phyloP scores from a whole-genome alignment of 345 rosid genomes.

The Aquilaria yunnanensis region DNA sequence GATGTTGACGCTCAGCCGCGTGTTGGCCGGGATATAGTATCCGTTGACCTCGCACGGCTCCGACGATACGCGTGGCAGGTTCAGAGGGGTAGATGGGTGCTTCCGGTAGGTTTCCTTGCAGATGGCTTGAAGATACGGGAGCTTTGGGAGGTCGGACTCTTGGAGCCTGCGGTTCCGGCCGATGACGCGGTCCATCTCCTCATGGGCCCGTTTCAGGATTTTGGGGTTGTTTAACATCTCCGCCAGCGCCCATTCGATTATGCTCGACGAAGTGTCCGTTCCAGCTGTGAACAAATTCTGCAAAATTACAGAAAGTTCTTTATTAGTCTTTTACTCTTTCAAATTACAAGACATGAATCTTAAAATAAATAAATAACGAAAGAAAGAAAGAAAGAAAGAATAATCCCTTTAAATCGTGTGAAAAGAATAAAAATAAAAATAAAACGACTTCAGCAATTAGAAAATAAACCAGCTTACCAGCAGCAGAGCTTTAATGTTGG shows the following conservation, averaged over 20 bases:
- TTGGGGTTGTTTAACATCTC: slow-evolving; percentile 40
- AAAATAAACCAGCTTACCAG: slow-evolving; percentile 20
- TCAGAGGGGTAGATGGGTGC: slow-evolving; percentile 55
- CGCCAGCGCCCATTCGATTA: slow-evolving; percentile 50
- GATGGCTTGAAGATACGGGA: slow-evolving; percentile 44
- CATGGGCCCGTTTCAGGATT: slow-evolving; percentile 38
- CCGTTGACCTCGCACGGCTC: slow-evolving; percentile 42
- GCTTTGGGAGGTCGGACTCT: slow-evolving; percentile 48
- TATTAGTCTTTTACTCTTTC: too few relatives aligned
- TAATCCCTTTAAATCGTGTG: background rate
- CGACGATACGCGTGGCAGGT: slow-evolving; percentile 34
- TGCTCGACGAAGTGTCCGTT: slow-evolving; percentile 56
- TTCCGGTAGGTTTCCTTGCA: slow-evolving; percentile 51
- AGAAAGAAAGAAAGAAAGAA: too few relatives aligned
- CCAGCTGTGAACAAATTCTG: slow-evolving; percentile 62
- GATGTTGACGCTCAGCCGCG: slow-evolving; percentile 42
- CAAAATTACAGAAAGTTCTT: background rate
- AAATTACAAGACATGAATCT: too few relatives aligned
- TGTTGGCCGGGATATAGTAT: slow-evolving; percentile 36
- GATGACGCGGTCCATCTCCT: slow-evolving; percentile 58
- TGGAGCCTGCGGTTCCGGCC: slow-evolving; percentile 39
- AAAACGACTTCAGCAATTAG: too few relatives aligned
- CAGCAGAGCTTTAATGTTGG: slow-evolving; percentile 51
- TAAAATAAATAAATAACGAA: too few relatives aligned
- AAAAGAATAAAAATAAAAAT: too few relatives aligned